These are phyloP conservation scores for Glycyrrhiza uralensis DNA, from an alignment of 306 rosid genomes.

Conservation along the genomic window DNA sequence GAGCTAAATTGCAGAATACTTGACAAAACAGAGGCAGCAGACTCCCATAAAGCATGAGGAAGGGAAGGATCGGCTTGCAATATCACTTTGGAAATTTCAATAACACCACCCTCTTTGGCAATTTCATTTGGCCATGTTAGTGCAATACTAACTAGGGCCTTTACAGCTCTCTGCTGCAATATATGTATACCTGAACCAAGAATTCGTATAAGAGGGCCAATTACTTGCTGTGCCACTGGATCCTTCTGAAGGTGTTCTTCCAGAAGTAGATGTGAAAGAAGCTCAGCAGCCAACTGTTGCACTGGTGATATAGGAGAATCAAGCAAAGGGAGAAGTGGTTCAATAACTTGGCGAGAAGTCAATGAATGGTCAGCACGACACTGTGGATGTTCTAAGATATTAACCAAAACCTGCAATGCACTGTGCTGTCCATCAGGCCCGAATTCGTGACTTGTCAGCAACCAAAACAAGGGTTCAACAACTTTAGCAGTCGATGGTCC, in stretches of 20 bases:
- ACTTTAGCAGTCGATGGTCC: conserved; percentile 91
- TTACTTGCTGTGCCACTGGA: conserved; percentile 81
- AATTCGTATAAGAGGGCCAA: conserved; percentile 83
- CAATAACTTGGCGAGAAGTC: conserved; percentile 82
- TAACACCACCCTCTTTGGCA: conserved; percentile 96
- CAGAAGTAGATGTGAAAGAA: conserved; percentile 80
- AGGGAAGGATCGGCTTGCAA: conserved; percentile 91
- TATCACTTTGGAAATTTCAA: conserved; percentile 88
- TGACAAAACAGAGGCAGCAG: conserved; percentile 91
- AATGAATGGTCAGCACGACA: conserved; percentile 86
- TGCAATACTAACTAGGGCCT: conserved; percentile 94
- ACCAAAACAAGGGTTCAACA: conserved; percentile 82
- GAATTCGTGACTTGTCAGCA: conserved; percentile 77
- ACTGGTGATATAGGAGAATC: conserved; percentile 90
- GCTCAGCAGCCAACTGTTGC: conserved; percentile 98
- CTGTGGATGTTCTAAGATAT: conserved; percentile 90
- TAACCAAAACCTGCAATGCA: conserved; percentile 90
- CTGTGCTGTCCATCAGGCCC: conserved; percentile 98
- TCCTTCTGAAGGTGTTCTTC: conserved; percentile 94
- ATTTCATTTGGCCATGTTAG: conserved; percentile 95
- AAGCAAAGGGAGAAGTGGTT: conserved; percentile 88
- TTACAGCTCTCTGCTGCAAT: conserved; percentile 95
- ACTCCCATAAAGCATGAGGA: conserved; percentile 97
- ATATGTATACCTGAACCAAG: conserved; percentile 89
- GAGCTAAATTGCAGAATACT: conserved; percentile 96